Evolutionary conservation across 768 basidiomycete species (phyloP).

Genomic region (Psilocybe cyanescens): DNA sequence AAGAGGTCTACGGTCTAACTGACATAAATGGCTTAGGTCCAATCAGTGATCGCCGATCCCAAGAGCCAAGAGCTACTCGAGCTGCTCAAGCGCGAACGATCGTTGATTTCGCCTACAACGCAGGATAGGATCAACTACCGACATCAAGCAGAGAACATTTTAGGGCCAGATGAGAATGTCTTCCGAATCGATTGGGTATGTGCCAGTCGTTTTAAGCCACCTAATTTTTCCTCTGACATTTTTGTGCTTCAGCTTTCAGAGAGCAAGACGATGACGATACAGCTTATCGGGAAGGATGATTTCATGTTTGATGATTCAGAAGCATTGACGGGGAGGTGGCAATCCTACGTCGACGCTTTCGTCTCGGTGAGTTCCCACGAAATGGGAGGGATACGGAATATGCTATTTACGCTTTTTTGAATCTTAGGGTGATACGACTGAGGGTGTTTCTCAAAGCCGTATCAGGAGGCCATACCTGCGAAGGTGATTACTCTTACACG

Average conservation of each 20-base stretch:
- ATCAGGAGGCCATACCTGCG: slow-evolving; percentile 66
- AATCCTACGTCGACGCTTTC: slow-evolving; percentile 77
- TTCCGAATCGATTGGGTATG: slow-evolving; percentile 84
- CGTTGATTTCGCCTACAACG: slow-evolving; percentile 57
- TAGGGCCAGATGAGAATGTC: slow-evolving; percentile 78
- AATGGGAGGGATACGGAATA: neutral
- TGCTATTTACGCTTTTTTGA: neutral
- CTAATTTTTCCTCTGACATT: neutral
- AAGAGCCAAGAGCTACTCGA: slow-evolving; percentile 78
- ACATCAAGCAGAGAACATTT: slow-evolving; percentile 66
- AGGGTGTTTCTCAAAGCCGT: slow-evolving; percentile 51
- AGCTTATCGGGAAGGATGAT: slow-evolving; percentile 82
- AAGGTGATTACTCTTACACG: slow-evolving; percentile 44
- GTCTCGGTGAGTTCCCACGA: slow-evolving; percentile 52
- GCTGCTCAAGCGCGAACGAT: slow-evolving; percentile 68
- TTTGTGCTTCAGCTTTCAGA: slow-evolving; percentile 54
- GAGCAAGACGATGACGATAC: slow-evolving; percentile 69
- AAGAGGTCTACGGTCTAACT: neutral
- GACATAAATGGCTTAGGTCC: slow-evolving; percentile 44
- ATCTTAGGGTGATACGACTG: slow-evolving; percentile 58
- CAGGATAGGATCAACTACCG: slow-evolving; percentile 76
- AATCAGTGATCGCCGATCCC: slow-evolving; percentile 66
- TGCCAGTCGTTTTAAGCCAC: neutral
- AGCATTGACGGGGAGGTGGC: slow-evolving; percentile 77
- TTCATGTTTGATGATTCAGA: slow-evolving; percentile 77